Evolutionary conservation across 2,329 filamentous ascomycete species (phyloP).

Genomic region (Didymella lethalis): DNA sequence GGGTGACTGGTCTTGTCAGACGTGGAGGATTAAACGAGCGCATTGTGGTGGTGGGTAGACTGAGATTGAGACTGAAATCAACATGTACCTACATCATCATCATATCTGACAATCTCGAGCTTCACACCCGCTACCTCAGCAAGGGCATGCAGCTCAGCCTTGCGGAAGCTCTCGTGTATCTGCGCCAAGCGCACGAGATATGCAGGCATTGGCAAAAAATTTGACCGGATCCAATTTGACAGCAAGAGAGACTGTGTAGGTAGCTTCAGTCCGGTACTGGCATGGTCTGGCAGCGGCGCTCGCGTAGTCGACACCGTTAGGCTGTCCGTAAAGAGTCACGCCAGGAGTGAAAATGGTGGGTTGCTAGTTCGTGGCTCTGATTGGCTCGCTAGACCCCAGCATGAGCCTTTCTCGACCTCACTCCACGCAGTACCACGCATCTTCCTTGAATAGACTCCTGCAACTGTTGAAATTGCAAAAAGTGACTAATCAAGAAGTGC

Average conservation of each 20-base stretch:
- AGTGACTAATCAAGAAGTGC: too few species aligned
- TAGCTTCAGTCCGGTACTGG: slow-evolving; percentile 31
- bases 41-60: neutral
- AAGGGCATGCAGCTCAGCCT: slow-evolving; percentile 82
- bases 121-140: slow-evolving; percentile 72
- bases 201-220: slow-evolving; percentile 58
- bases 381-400: slow-evolving; percentile 11
- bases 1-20: slow-evolving; percentile 69
- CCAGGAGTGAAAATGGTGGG: slow-evolving; percentile 15
- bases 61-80: neutral
- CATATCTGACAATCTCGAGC: slow-evolving; percentile 78
- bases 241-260: neutral
- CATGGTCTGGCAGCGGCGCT: slow-evolving; percentile 21
- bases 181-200: slow-evolving; percentile 92
- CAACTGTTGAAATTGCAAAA: too few species aligned
- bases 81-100: slow-evolving; percentile 68
- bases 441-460: too few species aligned
- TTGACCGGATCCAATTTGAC: neutral
- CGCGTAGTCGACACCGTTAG: neutral
- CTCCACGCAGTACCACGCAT: neutral
- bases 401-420: slow-evolving; percentile 11
- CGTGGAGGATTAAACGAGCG: neutral
- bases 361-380: slow-evolving; percentile 2
- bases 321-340: slow-evolving; percentile 4
- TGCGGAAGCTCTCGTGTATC: slow-evolving; percentile 87